Conservation (phyloP, 2,329 filamentous ascomycete species). For the Talaromyces sp. region DNA sequence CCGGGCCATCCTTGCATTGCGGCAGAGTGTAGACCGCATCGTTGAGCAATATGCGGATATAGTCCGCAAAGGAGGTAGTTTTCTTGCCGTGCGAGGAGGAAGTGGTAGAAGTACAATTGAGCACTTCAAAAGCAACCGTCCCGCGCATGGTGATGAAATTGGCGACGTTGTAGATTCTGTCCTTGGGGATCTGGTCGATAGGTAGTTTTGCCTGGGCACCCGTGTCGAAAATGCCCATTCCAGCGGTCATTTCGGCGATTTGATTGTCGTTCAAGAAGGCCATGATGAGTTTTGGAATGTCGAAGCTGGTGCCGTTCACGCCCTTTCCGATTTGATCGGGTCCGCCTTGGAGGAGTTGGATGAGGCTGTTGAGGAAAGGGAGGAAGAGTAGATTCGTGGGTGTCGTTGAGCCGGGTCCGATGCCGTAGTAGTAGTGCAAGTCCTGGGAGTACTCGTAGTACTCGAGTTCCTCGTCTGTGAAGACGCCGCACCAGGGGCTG, state of each 20-base stretch:
- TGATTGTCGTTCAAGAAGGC: conserved; percentile 65
- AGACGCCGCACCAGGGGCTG: conserved; percentile 61
- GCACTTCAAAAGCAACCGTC: conserved; percentile 61
- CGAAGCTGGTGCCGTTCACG: conserved; percentile 26
- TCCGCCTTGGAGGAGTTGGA: conserved; percentile 52
- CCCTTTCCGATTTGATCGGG: conserved; percentile 49
- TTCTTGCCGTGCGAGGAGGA: background rate
- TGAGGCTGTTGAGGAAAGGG: conserved; percentile 55
- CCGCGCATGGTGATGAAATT: conserved; percentile 61
- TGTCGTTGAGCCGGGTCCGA: conserved; percentile 51
- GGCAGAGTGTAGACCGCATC: conserved; percentile 60
- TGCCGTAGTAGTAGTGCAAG: conserved; percentile 64
- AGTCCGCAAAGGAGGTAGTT: background rate
- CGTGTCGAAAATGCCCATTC: conserved; percentile 54
- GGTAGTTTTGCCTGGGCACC: conserved; percentile 53
- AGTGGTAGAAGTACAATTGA: conserved; percentile 47
- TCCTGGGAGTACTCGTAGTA: conserved; percentile 66
- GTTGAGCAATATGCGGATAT: conserved; percentile 58
- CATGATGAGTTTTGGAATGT: conserved; percentile 56
- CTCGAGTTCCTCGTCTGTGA: conserved; percentile 59
- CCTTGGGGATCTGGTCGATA: conserved; percentile 44
- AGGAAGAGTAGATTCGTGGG: conserved; percentile 57
- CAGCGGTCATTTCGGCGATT: conserved; percentile 58
- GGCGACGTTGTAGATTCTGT: conserved; percentile 54
- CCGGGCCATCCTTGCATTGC: conserved; percentile 54